These are phyloP conservation scores for Exophiala oligosperma DNA, from an alignment of 2,329 filamentous ascomycete genomes.

Conservation along the genomic window DNA sequence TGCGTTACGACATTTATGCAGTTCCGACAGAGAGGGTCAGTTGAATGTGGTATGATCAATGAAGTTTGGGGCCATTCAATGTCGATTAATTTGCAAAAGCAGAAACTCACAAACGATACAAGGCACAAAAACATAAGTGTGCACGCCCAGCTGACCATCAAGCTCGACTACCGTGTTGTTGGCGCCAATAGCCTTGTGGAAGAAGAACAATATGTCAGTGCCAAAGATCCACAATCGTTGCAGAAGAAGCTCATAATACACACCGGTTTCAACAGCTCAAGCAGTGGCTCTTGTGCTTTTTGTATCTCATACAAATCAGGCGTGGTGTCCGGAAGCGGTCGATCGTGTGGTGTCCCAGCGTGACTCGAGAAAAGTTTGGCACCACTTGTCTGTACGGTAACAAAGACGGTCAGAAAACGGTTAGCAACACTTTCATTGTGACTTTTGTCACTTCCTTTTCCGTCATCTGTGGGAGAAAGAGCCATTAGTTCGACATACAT, in stretches of 20 bases:
- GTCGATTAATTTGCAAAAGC: not conserved
- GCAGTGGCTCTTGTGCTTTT: conserved; percentile 34
- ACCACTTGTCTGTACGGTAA: conserved; percentile 41
- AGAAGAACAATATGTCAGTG: not conserved
- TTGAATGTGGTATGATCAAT: not conserved
- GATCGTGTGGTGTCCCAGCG: conserved; percentile 44
- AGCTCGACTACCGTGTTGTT: conserved; percentile 48
- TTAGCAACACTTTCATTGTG: too few relatives aligned
- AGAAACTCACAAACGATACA: conserved; percentile 48
- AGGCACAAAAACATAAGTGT: conserved; percentile 52
- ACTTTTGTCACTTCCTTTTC: not conserved
- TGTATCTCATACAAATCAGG: conserved; percentile 45
- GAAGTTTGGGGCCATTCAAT: not conserved
- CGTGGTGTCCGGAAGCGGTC: conserved; percentile 45
- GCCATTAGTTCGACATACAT: conserved; percentile 21
- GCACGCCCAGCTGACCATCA: conserved; percentile 43
- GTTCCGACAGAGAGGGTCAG: not conserved
- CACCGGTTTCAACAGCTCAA: conserved; percentile 30
- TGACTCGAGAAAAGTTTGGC: conserved; percentile 54
- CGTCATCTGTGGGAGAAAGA: not conserved
- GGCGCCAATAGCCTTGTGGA: conserved; percentile 37
- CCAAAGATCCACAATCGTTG: not conserved
- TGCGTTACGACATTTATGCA: not conserved
- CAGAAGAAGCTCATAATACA: conserved; percentile 1
- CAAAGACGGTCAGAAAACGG: not conserved